phyloP scores from a whole-genome alignment of 2,329 filamentous ascomycete species.

The Fusarium annulatum region DNA sequence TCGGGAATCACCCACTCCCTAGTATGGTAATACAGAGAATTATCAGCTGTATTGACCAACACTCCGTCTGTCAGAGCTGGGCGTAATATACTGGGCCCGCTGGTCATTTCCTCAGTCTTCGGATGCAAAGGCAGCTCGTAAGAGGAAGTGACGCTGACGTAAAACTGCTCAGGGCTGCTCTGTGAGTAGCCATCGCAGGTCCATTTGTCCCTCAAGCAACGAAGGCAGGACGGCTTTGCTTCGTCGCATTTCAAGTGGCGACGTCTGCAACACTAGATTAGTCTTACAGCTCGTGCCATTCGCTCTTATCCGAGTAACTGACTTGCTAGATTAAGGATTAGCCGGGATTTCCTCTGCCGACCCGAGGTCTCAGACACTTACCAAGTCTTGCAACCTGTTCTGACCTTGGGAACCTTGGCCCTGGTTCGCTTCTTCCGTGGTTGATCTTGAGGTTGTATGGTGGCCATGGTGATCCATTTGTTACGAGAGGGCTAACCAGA shows the following conservation, averaged over 20 bases:
- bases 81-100: not conserved
- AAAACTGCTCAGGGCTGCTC: not conserved
- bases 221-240: constrained; percentile 11
- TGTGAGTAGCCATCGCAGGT: constrained; percentile 29
- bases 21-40: not conserved
- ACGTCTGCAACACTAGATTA: constrained; percentile 17
- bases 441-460: not conserved
- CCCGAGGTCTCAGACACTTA: not conserved
- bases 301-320: not conserved
- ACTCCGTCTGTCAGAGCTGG: not conserved
- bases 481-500: constrained; percentile 5
- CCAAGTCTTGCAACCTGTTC: constrained; percentile 33
- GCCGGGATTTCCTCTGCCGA: not conserved
- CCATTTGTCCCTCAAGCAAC: constrained; percentile 18
- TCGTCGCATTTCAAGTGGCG: constrained; percentile 36
- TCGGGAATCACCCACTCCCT: not conserved
- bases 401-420: constrained; percentile 20
- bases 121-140: not conserved
- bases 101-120: not conserved
- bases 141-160: not conserved
- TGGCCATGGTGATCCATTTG: constrained; percentile 3
- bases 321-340: constrained; percentile 16
- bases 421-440: constrained; percentile 25
- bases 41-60: not conserved
- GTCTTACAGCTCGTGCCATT: not conserved